Evolutionary conservation across 208 protist genomes (phyloP).

Genomic region (Angomonas deanei): DNA sequence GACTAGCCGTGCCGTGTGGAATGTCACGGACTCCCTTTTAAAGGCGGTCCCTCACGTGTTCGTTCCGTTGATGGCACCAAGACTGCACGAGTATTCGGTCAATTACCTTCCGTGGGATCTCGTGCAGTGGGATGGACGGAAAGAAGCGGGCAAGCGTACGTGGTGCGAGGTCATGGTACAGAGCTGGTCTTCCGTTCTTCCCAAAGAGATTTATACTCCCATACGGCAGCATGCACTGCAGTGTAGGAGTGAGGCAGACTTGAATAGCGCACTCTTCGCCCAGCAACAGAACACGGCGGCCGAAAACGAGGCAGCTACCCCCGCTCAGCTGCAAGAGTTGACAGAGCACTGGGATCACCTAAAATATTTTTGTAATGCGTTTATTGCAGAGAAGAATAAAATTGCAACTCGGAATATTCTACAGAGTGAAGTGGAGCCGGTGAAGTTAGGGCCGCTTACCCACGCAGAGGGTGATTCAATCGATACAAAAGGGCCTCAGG

Average conservation of each 20-base stretch:
- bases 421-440: not conserved
- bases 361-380: conserved; percentile 29
- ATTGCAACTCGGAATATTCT: not conserved
- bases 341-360: conserved; percentile 58
- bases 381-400: conserved; percentile 1
- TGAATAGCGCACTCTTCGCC: conserved; percentile 38
- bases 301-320: conserved; percentile 24
- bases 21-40: conserved; percentile 64
- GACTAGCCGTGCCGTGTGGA: conserved; percentile 63
- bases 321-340: conserved; percentile 39
- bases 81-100: conserved; percentile 61
- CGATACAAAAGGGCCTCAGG: not conserved
- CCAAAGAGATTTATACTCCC: conserved; percentile 28
- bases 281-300: conserved; percentile 10
- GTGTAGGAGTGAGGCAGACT: conserved; percentile 50
- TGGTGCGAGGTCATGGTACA: conserved; percentile 72
- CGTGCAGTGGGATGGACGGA: conserved; percentile 10
- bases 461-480: not conserved
- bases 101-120: conserved; percentile 68
- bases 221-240: conserved; percentile 54
- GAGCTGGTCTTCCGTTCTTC: conserved; percentile 58
- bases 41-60: conserved; percentile 74
- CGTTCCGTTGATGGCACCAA: conserved; percentile 54
- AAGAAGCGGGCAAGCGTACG: conserved; percentile 1
- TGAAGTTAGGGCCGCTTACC: not conserved